Percentiles rank a stretch among this genome's conserved stretches.
phyloP scores from a whole-genome alignment of 805 yeast species.

The Lipomyces orientalis region DNA sequence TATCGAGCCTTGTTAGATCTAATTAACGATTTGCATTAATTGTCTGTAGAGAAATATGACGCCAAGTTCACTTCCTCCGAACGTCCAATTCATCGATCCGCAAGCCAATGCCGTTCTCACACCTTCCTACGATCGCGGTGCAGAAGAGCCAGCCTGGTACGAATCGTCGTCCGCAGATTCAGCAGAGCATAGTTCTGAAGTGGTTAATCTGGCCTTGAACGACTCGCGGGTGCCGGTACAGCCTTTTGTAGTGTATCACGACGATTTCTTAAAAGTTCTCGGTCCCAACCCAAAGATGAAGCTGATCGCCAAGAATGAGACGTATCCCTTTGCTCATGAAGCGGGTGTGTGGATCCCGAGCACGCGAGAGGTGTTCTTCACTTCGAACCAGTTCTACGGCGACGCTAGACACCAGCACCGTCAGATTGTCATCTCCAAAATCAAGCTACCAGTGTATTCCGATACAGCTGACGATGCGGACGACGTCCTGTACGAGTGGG shows the following conservation, averaged over 20 bases:
- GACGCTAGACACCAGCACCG: constrained; percentile 16
- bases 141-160: neutral
- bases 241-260: constrained; percentile 32
- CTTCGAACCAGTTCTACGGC: constrained; percentile 37
- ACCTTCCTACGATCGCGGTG: constrained; percentile 1
- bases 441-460: constrained; percentile 25
- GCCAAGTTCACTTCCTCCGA: neutral
- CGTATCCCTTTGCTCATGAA: constrained; percentile 41
- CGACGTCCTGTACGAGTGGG: constrained; percentile 30
- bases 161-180: neutral
- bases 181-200: neutral
- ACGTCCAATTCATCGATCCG: neutral
- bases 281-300: constrained; percentile 30
- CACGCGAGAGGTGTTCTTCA: constrained; percentile 39
- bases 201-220: neutral
- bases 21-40: neutral
- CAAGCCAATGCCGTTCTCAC: constrained; percentile 4
- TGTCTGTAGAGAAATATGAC: neutral
- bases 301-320: constrained; percentile 31
- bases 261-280: constrained; percentile 31
- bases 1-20: too few species aligned
- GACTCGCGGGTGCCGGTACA: neutral
- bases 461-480: constrained; percentile 8
- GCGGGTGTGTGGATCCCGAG: constrained; percentile 41
- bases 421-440: constrained; percentile 28